A percentile compares a stretch with the other conserved stretches of the same genome.
phyloP scores from a whole-genome alignment of 2,329 filamentous ascomycete species.

The Madurella mycetomatis region DNA sequence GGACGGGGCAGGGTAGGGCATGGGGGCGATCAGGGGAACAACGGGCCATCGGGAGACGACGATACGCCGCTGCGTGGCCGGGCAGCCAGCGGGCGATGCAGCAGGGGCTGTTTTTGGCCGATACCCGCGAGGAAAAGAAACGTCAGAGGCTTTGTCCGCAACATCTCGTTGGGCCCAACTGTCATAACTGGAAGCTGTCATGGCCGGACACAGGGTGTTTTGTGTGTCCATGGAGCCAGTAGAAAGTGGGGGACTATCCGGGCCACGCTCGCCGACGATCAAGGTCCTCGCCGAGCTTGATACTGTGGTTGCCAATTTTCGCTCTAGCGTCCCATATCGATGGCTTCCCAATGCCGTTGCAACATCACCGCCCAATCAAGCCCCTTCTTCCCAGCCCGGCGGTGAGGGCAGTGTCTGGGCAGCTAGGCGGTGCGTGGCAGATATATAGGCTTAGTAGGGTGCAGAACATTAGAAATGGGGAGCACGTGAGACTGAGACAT shows the following conservation, averaged over 20 bases:
- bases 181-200: neutral
- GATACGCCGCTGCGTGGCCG: constrained; percentile 14
- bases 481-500: constrained; percentile 5
- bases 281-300: constrained; percentile 2
- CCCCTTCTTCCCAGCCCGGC: constrained; percentile 6
- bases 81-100: constrained; percentile 10
- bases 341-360: constrained; percentile 3
- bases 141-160: neutral
- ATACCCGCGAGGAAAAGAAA: neutral
- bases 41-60: constrained; percentile 17
- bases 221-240: neutral
- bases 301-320: constrained; percentile 11
- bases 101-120: constrained; percentile 12
- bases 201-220: neutral
- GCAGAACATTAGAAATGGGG: constrained; percentile 9
- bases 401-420: constrained; percentile 9
- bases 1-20: constrained; percentile 11
- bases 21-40: constrained; percentile 6
- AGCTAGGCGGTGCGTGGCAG: constrained; percentile 4
- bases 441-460: constrained; percentile 5
- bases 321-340: neutral
- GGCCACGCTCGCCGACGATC: constrained; percentile 10
- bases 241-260: neutral
- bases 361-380: constrained; percentile 19
- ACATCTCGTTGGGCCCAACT: neutral